Evolutionary conservation across 164 flowering plant genomes (phyloP).

Genomic region (Saururus chinensis): DNA sequence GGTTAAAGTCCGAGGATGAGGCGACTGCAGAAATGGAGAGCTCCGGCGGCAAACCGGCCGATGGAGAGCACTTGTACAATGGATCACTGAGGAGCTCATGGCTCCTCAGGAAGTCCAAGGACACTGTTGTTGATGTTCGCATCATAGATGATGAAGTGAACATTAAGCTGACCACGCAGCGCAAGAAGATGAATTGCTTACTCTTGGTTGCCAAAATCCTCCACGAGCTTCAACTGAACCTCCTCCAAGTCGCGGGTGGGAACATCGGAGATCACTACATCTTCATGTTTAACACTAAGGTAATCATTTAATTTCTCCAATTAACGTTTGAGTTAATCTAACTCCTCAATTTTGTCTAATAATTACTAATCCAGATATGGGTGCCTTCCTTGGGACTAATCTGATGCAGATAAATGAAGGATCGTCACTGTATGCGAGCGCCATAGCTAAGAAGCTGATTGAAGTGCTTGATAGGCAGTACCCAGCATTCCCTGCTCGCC

Average conservation of each 20-base stretch:
- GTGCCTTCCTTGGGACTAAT: not conserved
- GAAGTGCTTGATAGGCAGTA: constrained; percentile 65
- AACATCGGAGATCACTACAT: constrained; percentile 74
- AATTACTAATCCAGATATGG: not conserved
- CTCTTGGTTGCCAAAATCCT: constrained; percentile 70
- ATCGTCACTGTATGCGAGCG: constrained; percentile 78
- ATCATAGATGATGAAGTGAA: constrained; percentile 86
- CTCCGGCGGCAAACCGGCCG: constrained; percentile 24
- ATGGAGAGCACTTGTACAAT: constrained; percentile 38
- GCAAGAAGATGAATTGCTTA: constrained; percentile 70
- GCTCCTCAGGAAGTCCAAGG: constrained; percentile 86
- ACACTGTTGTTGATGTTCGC: constrained; percentile 83
- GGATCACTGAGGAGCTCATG: constrained; percentile 69
- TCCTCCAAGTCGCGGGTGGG: constrained; percentile 92
- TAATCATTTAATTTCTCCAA: constrained; percentile 6
- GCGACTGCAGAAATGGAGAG: constrained; percentile 21
- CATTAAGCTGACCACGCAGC: constrained; percentile 66
- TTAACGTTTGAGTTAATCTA: too few relatives aligned
- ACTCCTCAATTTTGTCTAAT: not conserved
- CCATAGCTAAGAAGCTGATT: constrained; percentile 76
- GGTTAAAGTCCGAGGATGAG: constrained; percentile 42
- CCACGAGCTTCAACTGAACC: constrained; percentile 79
- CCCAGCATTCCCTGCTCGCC: constrained; percentile 20
- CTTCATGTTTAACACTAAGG: constrained; percentile 90
- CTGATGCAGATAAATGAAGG: constrained; percentile 73